Evolutionary conservation across 1,139 yeast genomes (phyloP).

Genomic region (Lodderomyces orthopsilosis): DNA sequence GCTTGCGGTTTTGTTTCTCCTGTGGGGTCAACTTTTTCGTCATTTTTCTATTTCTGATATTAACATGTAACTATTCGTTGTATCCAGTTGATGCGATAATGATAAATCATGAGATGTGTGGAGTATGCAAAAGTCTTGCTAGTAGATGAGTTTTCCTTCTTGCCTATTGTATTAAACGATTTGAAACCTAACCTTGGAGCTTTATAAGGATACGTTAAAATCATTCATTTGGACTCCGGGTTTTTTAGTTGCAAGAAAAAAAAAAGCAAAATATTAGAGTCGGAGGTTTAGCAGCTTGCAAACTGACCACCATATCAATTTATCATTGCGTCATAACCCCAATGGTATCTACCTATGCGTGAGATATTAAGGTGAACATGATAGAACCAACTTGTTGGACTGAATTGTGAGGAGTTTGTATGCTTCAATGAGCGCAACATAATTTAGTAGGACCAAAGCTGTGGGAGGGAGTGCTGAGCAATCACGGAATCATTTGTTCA

Average conservation of each 20-base stretch:
- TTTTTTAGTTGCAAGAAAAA: neutral
- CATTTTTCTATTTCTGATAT: slow-evolving; percentile 32
- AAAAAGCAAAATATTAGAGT: neutral
- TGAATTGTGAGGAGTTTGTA: too few species aligned
- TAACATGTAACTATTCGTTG: neutral
- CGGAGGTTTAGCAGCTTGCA: too few species aligned
- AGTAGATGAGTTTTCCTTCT: too few species aligned
- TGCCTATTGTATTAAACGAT: neutral
- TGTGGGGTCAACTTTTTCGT: slow-evolving; percentile 56
- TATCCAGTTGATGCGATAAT: neutral
- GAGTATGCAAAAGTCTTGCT: too few species aligned
- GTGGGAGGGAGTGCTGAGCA: too few species aligned
- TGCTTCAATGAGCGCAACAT: too few species aligned
- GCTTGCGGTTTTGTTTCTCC: slow-evolving; percentile 54
- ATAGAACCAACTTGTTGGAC: too few species aligned
- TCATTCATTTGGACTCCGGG: neutral
- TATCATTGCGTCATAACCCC: neutral
- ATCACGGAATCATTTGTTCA: too few species aligned
- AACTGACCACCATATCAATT: too few species aligned
- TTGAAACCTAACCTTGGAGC: neutral
- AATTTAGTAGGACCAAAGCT: too few species aligned
- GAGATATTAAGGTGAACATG: too few species aligned
- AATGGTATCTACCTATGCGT: too few species aligned
- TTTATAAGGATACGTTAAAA: neutral
- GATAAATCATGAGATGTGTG: neutral